Conservation (phyloP, 2,329 filamentous ascomycete genomes). For the Emergomyces africanus region DNA sequence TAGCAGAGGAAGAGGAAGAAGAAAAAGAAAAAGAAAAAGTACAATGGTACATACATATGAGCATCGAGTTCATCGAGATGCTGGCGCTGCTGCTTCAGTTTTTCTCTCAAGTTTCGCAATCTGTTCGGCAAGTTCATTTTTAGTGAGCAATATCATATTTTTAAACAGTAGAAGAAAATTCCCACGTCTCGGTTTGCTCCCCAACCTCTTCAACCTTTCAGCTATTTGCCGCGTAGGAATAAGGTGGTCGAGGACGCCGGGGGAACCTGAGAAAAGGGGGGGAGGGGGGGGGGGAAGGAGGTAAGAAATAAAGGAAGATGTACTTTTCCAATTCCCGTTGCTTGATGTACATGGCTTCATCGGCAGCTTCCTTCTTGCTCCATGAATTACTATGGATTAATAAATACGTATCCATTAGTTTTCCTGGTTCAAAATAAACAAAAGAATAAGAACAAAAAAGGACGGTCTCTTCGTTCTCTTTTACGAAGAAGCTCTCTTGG, state of each 20-base stretch:
- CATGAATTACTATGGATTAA: conserved; percentile 62
- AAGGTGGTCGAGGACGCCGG: too few relatives aligned
- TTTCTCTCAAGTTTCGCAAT: conserved; percentile 56
- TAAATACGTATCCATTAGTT: not conserved
- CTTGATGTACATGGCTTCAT: conserved; percentile 73
- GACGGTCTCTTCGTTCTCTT: not conserved
- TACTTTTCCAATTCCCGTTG: conserved; percentile 81
- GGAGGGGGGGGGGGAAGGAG: not conserved
- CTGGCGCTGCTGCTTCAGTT: conserved; percentile 61
- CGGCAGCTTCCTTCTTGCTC: conserved; percentile 78
- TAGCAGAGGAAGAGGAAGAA: not conserved
- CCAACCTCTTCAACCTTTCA: not conserved
- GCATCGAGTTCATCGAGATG: conserved; percentile 75
- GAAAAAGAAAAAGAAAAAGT: not conserved
- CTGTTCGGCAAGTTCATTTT: conserved; percentile 19
- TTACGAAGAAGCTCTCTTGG: not conserved
- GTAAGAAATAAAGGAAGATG: conserved; percentile 8
- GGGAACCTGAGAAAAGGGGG: not conserved
- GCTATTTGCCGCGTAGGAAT: not conserved
- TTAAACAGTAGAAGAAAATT: not conserved
- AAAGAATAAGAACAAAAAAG: not conserved
- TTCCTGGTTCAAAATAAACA: not conserved
- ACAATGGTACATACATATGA: conserved; percentile 58
- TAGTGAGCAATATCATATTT: not conserved
- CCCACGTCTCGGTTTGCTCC: not conserved